These are phyloP conservation scores for Rhodosporidiobolus sp. DNA, from an alignment of 768 basidiomycete species.

Conservation along the genomic window DNA sequence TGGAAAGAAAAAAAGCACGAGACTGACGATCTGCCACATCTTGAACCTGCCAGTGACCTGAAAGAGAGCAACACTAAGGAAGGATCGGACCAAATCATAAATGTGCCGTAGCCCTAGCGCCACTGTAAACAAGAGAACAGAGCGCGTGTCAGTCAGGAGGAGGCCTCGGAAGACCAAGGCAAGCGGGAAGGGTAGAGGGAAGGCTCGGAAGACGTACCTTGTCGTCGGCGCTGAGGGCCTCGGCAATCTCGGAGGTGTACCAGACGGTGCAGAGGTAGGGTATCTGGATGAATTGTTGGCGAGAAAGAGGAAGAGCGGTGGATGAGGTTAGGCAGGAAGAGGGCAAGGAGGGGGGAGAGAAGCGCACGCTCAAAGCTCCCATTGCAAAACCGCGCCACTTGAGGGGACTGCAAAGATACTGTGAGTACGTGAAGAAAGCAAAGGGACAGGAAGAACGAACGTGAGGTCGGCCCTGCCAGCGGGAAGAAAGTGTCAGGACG, in stretches of 20 bases:
- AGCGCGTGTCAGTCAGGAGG: no score
- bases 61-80: no score
- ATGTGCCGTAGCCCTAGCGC: slow-evolving; percentile 24
- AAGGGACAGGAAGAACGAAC: not conserved
- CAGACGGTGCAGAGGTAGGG: slow-evolving; percentile 39
- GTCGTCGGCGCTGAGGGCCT: slow-evolving; percentile 7
- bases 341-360: no score
- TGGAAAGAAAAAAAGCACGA: slow-evolving; percentile 13
- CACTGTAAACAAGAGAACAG: not conserved
- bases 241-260: slow-evolving; percentile 29
- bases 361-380: slow-evolving; percentile 32
- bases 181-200: no score
- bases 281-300: not conserved
- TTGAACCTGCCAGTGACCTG: slow-evolving; percentile 49
- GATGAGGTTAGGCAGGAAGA: no score
- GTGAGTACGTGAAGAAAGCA: not conserved
- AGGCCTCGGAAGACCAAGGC: no score
- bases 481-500: no score
- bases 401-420: no score
- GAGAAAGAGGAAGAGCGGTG: slow-evolving; percentile 43
- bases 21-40: slow-evolving; percentile 45
- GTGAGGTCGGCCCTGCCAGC: slow-evolving; percentile 44
- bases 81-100: no score
- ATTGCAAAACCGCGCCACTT: slow-evolving; percentile 48
- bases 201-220: not conserved